phyloP scores from a whole-genome alignment of 352 stramenopile species.

The Pythium volutum region DNA sequence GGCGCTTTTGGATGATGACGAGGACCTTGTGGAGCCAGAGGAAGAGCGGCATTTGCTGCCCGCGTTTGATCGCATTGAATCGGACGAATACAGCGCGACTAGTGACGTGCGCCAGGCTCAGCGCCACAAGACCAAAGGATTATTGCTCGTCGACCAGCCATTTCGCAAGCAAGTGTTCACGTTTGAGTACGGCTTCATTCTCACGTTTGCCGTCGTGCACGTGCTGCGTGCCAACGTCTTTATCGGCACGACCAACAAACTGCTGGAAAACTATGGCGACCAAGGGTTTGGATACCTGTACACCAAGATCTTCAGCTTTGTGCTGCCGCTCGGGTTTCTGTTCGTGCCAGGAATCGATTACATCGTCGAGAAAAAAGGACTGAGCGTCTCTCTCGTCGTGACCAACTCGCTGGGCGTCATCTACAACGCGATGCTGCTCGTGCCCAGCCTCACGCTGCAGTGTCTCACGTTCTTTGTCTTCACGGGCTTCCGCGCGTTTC shows the following conservation, averaged over 20 bases:
- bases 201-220: constrained; percentile 67
- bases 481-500: constrained; percentile 78
- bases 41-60: constrained; percentile 34
- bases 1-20: constrained; percentile 28
- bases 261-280: constrained; percentile 83
- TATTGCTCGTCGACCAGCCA: constrained; percentile 51
- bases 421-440: constrained; percentile 71
- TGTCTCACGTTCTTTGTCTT: constrained; percentile 77
- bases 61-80: constrained; percentile 22
- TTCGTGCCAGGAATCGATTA: constrained; percentile 86
- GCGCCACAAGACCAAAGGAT: constrained; percentile 17
- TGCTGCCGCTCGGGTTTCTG: constrained; percentile 78
- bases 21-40: constrained; percentile 20
- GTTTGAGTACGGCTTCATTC: constrained; percentile 80
- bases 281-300: constrained; percentile 57
- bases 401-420: constrained; percentile 67
- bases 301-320: constrained; percentile 85
- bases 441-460: constrained; percentile 64
- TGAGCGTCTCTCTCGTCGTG: constrained; percentile 67
- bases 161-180: constrained; percentile 64
- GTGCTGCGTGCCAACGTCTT: constrained; percentile 79
- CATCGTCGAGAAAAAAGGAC: constrained; percentile 64
- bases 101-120: constrained; percentile 12
- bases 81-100: constrained; percentile 25
- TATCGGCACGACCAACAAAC: constrained; percentile 85